Conservation (phyloP, 768 basidiomycete species). For the Cystobasidiopsis lactophilus region DNA sequence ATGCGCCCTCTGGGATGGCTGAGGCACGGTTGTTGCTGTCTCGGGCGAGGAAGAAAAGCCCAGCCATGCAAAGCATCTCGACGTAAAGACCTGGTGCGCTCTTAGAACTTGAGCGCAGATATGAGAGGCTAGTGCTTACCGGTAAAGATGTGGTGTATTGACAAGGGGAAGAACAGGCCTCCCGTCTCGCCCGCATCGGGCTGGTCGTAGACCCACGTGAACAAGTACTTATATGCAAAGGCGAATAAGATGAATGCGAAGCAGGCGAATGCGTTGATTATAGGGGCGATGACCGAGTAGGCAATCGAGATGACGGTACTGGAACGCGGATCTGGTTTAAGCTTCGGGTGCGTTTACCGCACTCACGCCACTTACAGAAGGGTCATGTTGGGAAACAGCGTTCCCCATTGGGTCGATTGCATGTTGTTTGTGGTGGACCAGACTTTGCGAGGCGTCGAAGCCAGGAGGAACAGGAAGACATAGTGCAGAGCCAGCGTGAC, state of each 20-base stretch:
- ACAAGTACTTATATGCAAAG: slow-evolving; percentile 33
- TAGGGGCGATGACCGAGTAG: slow-evolving; percentile 16
- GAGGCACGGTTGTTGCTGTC: slow-evolving; percentile 32
- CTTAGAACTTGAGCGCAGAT: slow-evolving; percentile 53
- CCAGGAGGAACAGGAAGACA: slow-evolving; percentile 65
- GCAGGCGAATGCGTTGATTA: slow-evolving; percentile 9
- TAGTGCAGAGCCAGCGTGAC: slow-evolving; percentile 64
- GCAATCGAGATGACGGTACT: slow-evolving; percentile 57
- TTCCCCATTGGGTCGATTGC: slow-evolving; percentile 48
- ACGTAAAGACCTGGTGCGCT: slow-evolving; percentile 64
- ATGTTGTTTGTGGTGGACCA: slow-evolving; percentile 61
- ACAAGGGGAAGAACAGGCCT: slow-evolving; percentile 85
- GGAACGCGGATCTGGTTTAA: slow-evolving; percentile 33
- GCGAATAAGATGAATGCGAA: slow-evolving; percentile 1
- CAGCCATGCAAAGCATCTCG: slow-evolving; percentile 66
- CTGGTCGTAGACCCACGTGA: slow-evolving; percentile 16
- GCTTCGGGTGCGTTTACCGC: not conserved
- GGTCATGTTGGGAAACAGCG: slow-evolving; percentile 44
- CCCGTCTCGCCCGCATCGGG: slow-evolving; percentile 29
- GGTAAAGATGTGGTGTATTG: slow-evolving; percentile 77
- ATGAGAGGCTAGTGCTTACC: slow-evolving; percentile 89
- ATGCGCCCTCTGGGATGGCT: slow-evolving; percentile 43
- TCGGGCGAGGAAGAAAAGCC: slow-evolving; percentile 78
- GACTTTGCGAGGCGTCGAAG: slow-evolving; percentile 66
- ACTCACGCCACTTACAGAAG: slow-evolving; percentile 37